Percentiles rank a stretch among this genome's conserved stretches.
Conservation (phyloP, 2,329 filamentous ascomycete species). For the Karstenula rhodostoma region DNA sequence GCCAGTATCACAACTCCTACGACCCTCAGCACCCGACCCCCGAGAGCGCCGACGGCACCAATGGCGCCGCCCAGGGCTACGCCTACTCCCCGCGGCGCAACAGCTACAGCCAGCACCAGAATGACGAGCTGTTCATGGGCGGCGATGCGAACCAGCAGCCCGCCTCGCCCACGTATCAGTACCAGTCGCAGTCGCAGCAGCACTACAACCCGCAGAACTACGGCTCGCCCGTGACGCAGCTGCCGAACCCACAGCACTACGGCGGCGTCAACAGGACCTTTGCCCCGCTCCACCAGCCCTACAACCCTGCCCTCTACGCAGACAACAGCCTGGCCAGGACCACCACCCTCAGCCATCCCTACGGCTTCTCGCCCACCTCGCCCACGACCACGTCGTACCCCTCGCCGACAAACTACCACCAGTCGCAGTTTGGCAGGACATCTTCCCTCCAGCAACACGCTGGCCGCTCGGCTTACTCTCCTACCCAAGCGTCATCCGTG, state of each 20-base stretch:
- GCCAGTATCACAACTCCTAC: constrained; percentile 47
- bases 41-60: constrained; percentile 76
- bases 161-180: constrained; percentile 51
- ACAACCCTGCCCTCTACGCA: constrained; percentile 57
- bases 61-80: constrained; percentile 52
- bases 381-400: constrained; percentile 37
- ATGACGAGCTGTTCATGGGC: constrained; percentile 71
- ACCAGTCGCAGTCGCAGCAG: constrained; percentile 41
- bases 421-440: constrained; percentile 43
- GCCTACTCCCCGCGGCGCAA: constrained; percentile 48
- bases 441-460: constrained; percentile 36
- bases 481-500: constrained; percentile 47
- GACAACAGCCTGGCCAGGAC: constrained; percentile 41
- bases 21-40: constrained; percentile 59
- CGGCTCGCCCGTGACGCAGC: constrained; percentile 50
- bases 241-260: constrained; percentile 72
- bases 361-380: constrained; percentile 49
- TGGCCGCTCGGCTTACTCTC: constrained; percentile 42
- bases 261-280: constrained; percentile 49
- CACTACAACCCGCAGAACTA: constrained; percentile 72
- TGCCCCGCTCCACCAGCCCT: constrained; percentile 49
- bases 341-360: constrained; percentile 45
- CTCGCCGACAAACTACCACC: constrained; percentile 41
- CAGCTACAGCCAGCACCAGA: constrained; percentile 45
- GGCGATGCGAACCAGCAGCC: constrained; percentile 34